These are phyloP conservation scores for Fusarium nematophilum DNA, from an alignment of 2,329 filamentous ascomycete species.

Conservation along the genomic window DNA sequence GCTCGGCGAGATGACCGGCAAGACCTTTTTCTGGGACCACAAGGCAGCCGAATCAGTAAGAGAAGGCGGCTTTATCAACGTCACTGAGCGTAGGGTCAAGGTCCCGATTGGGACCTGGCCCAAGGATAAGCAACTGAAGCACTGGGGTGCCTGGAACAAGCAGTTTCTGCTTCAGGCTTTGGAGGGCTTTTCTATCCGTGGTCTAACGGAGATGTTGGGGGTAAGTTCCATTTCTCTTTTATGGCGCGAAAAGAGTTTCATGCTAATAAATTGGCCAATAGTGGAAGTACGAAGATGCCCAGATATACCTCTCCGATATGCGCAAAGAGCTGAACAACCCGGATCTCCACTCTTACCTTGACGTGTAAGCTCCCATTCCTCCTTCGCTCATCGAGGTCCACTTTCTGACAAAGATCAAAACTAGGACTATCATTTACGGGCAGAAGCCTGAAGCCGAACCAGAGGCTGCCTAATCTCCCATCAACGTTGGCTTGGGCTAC, in stretches of 20 bases:
- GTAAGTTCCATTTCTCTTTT: constrained; percentile 13
- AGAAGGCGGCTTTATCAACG: constrained; percentile 35
- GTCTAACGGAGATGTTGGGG: constrained; percentile 30
- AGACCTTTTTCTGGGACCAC: constrained; percentile 30
- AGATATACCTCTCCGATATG: constrained; percentile 26
- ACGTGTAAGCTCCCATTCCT: constrained; percentile 14
- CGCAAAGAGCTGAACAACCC: constrained; percentile 30
- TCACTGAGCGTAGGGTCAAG: constrained; percentile 34
- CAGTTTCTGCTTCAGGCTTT: constrained; percentile 39
- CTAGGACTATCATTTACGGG: constrained; percentile 13
- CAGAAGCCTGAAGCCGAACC: constrained; percentile 8
- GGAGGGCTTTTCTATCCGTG: constrained; percentile 41
- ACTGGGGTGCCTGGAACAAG: constrained; percentile 41
- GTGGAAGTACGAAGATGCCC: constrained; percentile 32
- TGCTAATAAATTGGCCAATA: not conserved
- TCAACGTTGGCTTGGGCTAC: too few relatives aligned
- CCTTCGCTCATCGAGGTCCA: not conserved
- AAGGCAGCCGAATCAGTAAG: constrained; percentile 23
- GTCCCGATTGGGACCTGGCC: constrained; percentile 45
- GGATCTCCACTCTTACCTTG: constrained; percentile 22
- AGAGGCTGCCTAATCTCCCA: not conserved
- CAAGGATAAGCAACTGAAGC: constrained; percentile 43
- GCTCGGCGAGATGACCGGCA: constrained; percentile 30
- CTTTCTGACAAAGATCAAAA: not conserved
- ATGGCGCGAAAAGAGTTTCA: too few relatives aligned